Evolutionary conservation across 306 rosid genomes (phyloP), one percentile per base, ranked within the genome.

Genomic region (Castanopsis chinensis): DNA sequence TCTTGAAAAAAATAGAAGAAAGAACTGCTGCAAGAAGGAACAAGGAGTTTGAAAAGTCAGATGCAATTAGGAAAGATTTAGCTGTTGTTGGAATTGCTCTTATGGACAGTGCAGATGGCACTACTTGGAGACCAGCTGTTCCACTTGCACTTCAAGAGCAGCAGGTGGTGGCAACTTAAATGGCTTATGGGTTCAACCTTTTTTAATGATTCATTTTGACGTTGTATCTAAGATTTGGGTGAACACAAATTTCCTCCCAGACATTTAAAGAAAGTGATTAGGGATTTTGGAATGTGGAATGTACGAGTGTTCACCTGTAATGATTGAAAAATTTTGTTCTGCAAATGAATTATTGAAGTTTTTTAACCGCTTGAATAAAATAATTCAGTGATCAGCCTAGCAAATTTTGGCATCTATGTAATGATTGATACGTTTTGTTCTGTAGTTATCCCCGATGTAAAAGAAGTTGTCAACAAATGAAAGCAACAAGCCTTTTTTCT

Each of bases 81-180:
- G 94, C 94, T 77, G 83, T 73, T 67, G 80, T 87, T 54, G 98
- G 99, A 60, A 93, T 96, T 72, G 80, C 94, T 79, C 93, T 91
- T 12, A 95, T 93, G 99, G 99, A 95, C 85, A 84, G 89, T 88
- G 90, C 98, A 37, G 81, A 85, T 65, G 98, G 98, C 41, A 95
- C 99, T 33, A 82, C 92, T 59, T 91, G 99, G 98, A 93, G 97
- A 83, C 96, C 99, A 25, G 55, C 97, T 30, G 78, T 95, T 77
- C 99, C 99, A 56, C 91, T 91, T 75, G 84, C 88, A 1, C 91
- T 92, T 80, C 97, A 92, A 86, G 91, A 87, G 23, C 88, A 86
- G 73, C 91, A 80, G 67, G 65, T 55, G 56, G n/a, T 74, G 78
- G 52, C 81, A 79, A 78, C 77, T 61, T 89, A 73, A 89, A 37